Percentiles rank a stretch among this genome's conserved stretches.
Conservation (phyloP, 345 rosid species). For the Citrus australasica region DNA sequence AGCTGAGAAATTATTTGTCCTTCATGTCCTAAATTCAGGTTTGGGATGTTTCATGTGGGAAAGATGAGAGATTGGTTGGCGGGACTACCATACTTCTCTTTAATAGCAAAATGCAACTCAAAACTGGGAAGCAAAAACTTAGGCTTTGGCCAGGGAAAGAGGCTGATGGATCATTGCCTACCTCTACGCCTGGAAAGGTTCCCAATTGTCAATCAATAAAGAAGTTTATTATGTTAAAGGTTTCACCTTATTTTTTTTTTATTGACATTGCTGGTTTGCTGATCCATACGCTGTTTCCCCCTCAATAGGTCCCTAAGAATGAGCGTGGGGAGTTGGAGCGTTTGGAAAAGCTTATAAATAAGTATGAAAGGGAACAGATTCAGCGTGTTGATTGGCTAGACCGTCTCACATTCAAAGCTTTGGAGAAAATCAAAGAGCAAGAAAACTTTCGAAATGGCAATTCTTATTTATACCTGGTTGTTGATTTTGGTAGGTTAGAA, state of each 20-base stretch:
- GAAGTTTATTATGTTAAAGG: neutral
- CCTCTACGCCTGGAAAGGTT: constrained; percentile 98
- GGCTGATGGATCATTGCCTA: constrained; percentile 88
- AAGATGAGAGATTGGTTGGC: constrained; percentile 86
- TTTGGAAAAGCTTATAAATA: constrained; percentile 85
- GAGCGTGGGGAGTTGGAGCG: constrained; percentile 96
- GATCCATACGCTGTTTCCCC: neutral
- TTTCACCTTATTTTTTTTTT: neutral
- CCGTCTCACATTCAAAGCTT: constrained; percentile 74
- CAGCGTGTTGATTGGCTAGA: constrained; percentile 89
- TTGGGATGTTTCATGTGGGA: constrained; percentile 88
- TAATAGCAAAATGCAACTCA: constrained; percentile 83
- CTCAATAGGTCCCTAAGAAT: constrained; percentile 72
- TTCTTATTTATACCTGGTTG: constrained; percentile 69
- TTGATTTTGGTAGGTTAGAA: constrained; percentile 89
- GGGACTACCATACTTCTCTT: constrained; percentile 90
- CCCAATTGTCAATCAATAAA: constrained; percentile 7
- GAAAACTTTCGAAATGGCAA: constrained; percentile 71
- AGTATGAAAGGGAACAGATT: constrained; percentile 90
- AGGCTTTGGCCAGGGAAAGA: constrained; percentile 87
- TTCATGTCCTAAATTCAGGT: constrained; percentile 43
- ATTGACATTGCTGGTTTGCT: neutral
- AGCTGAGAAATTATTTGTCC: constrained; percentile 3
- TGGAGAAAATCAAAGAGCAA: constrained; percentile 77
- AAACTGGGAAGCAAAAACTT: constrained; percentile 94